phyloP scores from a whole-genome alignment of 129 eudicot genomes.

The Flaveria ramosissima region DNA sequence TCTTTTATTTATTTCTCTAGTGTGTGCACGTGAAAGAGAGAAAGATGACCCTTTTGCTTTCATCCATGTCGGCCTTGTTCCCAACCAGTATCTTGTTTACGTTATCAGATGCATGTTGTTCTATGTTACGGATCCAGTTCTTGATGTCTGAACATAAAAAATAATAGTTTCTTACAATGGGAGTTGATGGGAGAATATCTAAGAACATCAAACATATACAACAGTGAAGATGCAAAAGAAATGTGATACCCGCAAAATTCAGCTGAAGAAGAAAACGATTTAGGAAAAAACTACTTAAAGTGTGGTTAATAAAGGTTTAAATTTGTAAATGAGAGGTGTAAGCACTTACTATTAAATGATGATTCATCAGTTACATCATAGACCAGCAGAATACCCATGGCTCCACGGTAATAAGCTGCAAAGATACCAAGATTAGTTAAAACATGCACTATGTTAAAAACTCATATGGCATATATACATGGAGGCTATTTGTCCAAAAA shows the following conservation, averaged over 20 bases:
- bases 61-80: slow-evolving; percentile 96
- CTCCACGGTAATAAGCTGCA: slow-evolving; percentile 97
- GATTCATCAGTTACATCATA: slow-evolving; percentile 95
- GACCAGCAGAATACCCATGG: slow-evolving; percentile 94
- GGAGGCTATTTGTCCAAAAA: neutral
- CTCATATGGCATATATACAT: neutral
- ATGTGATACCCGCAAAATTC: neutral
- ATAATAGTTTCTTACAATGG: neutral
- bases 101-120: slow-evolving; percentile 94
- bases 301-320: neutral
- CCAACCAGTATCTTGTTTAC: slow-evolving; percentile 93
- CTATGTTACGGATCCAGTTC: slow-evolving; percentile 96
- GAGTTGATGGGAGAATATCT: neutral
- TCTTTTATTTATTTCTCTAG: neutral
- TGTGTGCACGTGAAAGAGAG: slow-evolving; percentile 22
- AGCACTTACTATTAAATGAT: slow-evolving; percentile 80
- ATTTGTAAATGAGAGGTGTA: slow-evolving; percentile 3
- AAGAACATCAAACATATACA: slow-evolving; percentile 8
- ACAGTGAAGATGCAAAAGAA: neutral
- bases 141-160: slow-evolving; percentile 61
- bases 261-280: slow-evolving; percentile 13
- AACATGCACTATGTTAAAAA: neutral
- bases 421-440: neutral
- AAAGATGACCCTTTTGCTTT: slow-evolving; percentile 81
- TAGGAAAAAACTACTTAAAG: neutral